Conservation (phyloP, 352 stramenopile genomes). For the Pythium biforme region DNA sequence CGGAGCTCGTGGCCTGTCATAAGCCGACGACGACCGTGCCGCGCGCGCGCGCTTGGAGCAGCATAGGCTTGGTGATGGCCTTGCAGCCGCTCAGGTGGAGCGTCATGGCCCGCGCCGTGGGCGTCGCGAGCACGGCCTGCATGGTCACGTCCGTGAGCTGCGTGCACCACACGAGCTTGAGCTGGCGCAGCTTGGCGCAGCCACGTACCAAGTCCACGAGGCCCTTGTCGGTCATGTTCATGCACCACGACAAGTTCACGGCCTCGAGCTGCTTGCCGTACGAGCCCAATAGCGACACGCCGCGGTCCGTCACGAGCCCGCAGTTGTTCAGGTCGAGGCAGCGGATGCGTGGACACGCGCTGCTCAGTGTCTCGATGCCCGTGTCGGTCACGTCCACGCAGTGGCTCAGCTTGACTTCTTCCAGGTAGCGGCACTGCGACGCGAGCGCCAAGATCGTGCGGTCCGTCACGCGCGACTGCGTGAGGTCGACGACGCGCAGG, state of each 20-base stretch:
- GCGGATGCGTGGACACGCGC: conserved; percentile 49
- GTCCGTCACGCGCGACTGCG: conserved; percentile 74
- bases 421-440: conserved; percentile 58
- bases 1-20: conserved; percentile 11
- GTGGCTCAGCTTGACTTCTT: conserved; percentile 71
- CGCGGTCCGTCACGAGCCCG: conserved; percentile 72
- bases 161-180: conserved; percentile 82
- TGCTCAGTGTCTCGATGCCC: conserved; percentile 63
- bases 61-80: conserved; percentile 31
- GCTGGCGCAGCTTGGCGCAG: conserved; percentile 57
- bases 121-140: conserved; percentile 40
- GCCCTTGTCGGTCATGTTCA: conserved; percentile 88
- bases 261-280: conserved; percentile 57
- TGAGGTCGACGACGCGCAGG: conserved; percentile 64
- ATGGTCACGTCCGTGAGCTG: conserved; percentile 76
- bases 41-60: conserved; percentile 11
- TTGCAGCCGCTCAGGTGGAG: conserved; percentile 77
- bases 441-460: conserved; percentile 58
- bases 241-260: conserved; percentile 85
- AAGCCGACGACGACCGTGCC: conserved; percentile 23
- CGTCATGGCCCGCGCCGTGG: conserved; percentile 26
- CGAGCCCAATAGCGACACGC: conserved; percentile 48
- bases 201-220: conserved; percentile 62
- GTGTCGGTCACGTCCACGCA: conserved; percentile 79
- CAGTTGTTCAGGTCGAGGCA: conserved; percentile 79